Conservation (phyloP, 495 filamentous ascomycete genomes). For the Endocarpon pusillum region DNA sequence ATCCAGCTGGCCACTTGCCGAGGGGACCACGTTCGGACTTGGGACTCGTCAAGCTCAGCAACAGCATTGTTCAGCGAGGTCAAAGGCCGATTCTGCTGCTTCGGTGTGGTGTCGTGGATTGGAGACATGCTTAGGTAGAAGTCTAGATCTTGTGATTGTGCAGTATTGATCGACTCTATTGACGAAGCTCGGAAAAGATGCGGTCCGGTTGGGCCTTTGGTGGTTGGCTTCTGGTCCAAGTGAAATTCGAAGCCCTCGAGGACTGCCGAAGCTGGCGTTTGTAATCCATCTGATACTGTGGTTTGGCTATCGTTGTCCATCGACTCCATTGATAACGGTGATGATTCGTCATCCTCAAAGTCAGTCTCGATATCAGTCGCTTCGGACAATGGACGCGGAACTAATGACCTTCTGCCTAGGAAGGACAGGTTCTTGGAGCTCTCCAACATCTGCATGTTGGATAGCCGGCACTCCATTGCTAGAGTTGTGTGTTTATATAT, state of each 20-base stretch:
- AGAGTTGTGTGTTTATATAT: too few relatives aligned
- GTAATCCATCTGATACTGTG: conserved; percentile 58
- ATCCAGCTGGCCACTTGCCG: conserved; percentile 71
- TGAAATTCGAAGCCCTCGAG: conserved; percentile 30
- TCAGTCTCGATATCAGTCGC: conserved; percentile 6
- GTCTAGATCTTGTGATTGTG: conserved; percentile 30
- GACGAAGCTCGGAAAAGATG: conserved; percentile 65
- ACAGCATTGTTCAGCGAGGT: conserved; percentile 22
- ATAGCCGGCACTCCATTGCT: too few relatives aligned
- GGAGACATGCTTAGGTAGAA: conserved; percentile 52
- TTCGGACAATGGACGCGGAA: not conserved
- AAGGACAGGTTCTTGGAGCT: not conserved
- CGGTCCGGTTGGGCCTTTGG: conserved; percentile 63
- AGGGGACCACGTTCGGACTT: conserved; percentile 48
- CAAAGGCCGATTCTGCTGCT: conserved; percentile 18
- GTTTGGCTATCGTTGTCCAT: conserved; percentile 47
- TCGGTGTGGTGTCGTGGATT: conserved; percentile 9
- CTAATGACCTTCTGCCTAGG: conserved; percentile 1
- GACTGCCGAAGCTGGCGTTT: conserved; percentile 43
- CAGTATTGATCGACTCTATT: conserved; percentile 10
- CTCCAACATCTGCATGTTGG: too few relatives aligned
- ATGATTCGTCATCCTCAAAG: conserved; percentile 1
- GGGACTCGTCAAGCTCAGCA: conserved; percentile 35
- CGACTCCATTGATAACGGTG: conserved; percentile 4
- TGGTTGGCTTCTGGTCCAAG: conserved; percentile 17